Conservation (phyloP, 139 green algal species). For the Penium margaritaceum region DNA sequence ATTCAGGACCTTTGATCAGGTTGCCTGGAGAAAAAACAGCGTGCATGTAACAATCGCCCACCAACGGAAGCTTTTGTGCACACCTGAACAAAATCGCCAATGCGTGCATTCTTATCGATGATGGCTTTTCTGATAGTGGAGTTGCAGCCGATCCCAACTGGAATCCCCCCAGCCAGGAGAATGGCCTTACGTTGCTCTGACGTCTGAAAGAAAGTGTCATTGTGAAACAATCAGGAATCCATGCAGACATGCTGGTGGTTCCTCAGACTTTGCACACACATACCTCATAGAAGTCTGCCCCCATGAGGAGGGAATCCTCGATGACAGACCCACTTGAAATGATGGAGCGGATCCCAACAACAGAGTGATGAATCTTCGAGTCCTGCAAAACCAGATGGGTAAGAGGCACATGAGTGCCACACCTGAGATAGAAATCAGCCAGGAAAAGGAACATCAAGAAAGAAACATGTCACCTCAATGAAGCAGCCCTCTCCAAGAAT, state of each 20-base stretch:
- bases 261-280: no score
- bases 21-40: no score
- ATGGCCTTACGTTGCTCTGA: slow-evolving; percentile 13
- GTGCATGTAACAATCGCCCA: no score
- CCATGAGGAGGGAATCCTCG: slow-evolving; percentile 71
- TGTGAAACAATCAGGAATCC: no score
- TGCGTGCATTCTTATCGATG: slow-evolving; percentile 46
- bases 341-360: slow-evolving; percentile 69
- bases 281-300: slow-evolving; percentile 63
- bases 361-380: slow-evolving; percentile 57
- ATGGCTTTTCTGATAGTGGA: slow-evolving; percentile 37
- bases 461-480: slow-evolving; percentile 48
- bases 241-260: no score
- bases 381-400: no score
- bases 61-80: no score
- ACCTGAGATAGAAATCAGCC: no score
- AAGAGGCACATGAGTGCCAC: no score
- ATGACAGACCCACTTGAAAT: slow-evolving; percentile 58
- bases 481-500: slow-evolving; percentile 64
- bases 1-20: no score
- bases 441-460: no score
- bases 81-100: slow-evolving; percentile 43
- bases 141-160: slow-evolving; percentile 44
- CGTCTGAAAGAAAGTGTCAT: slow-evolving; percentile 24
- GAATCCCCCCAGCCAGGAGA: slow-evolving; percentile 9